These are phyloP conservation scores for Pontederia crassipes DNA, from an alignment of 176 grass and related monocot species.

Conservation along the genomic window DNA sequence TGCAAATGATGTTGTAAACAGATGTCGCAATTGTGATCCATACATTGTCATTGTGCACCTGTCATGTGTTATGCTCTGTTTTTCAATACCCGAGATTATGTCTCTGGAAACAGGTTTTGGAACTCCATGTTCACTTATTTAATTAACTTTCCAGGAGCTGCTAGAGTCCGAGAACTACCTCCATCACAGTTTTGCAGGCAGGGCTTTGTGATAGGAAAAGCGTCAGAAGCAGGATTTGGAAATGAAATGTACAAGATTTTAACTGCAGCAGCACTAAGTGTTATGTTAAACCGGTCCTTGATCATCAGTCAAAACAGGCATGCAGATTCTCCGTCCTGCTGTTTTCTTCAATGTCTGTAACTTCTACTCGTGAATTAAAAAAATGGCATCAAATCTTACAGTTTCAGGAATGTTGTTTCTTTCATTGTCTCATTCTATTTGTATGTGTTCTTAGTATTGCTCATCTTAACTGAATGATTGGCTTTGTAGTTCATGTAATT, in stretches of 20 bases:
- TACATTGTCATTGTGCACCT: no score
- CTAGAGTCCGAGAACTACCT: slow-evolving; percentile 59
- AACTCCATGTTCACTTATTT: slow-evolving; percentile 35
- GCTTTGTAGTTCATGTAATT: neutral
- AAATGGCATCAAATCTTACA: neutral
- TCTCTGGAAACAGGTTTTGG: slow-evolving; percentile 16
- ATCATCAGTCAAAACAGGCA: slow-evolving; percentile 97
- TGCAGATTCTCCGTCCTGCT: slow-evolving; percentile 39
- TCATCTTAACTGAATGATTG: neutral
- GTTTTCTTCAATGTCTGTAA: slow-evolving; percentile 14
- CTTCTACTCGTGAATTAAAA: neutral
- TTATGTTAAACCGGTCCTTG: slow-evolving; percentile 89
- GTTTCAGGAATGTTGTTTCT: neutral
- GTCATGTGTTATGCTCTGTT: neutral
- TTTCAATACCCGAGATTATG: slow-evolving; percentile 15
- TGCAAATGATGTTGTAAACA: no score
- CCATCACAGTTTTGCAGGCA: slow-evolving; percentile 69
- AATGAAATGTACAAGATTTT: slow-evolving; percentile 99
- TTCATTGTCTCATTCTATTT: neutral
- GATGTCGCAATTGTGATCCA: no score
- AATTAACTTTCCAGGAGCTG: slow-evolving; percentile 61
- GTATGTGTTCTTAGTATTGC: neutral
- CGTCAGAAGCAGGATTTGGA: slow-evolving; percentile 86
- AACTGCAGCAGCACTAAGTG: slow-evolving; percentile 68
- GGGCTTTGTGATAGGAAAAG: slow-evolving; percentile 89